Base-by-base conservation (phyloP, 1,284 basidiomycete genomes). In the Tremellales sp. region DNA sequence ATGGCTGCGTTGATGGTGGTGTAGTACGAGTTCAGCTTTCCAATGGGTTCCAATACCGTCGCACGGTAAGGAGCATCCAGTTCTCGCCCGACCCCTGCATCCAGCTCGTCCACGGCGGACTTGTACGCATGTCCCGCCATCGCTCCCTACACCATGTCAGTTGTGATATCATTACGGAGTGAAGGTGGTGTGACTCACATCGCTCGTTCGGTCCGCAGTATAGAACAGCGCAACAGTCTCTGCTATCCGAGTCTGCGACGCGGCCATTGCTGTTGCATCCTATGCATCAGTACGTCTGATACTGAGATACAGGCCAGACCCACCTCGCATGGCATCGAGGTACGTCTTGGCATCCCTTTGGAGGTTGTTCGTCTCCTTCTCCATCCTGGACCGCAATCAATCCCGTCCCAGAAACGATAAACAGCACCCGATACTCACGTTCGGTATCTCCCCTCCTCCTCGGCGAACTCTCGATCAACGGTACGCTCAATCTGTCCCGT, bases 41-140 rank as follows among this genome's bases (percentile, higher is more conserved):
- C 91, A 1, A 94, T 76, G 4, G 94, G 94, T 68, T 98, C 95
- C 51, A 95, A 84, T 34, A 98, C 86, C 13, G 93, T 92, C 21
- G 90, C 89, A 31, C 95, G 83, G 74, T 88, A 97, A 2, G 94
- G 93, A 3, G 81, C 83, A 59, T 99, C 94, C 49, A 98, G 77
- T 70, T 97, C 93, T 50, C 89, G 76, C 18, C 82, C 81, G 28
- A 94, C 84, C 31, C 84, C 85, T 3, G 81, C 79, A 63, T 99
- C 95, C 32, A 98, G 76, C 60, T 98, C 95, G 57, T 97, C 91
- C 4, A 95, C 87, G 0, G 92, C 87, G 28, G 90, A 81, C 67
- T 91, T 93, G 78, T 98, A 99, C 3, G 94, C 86, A 66, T 97
- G 91, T 2, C 88, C 89, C 1, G 93, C 88, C 87, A 98, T 97